Evolutionary conservation across 1,284 basidiomycete species (phyloP), one percentile per base, ranked within the genome.

Genomic region (Gastroboletus turbinatus): DNA sequence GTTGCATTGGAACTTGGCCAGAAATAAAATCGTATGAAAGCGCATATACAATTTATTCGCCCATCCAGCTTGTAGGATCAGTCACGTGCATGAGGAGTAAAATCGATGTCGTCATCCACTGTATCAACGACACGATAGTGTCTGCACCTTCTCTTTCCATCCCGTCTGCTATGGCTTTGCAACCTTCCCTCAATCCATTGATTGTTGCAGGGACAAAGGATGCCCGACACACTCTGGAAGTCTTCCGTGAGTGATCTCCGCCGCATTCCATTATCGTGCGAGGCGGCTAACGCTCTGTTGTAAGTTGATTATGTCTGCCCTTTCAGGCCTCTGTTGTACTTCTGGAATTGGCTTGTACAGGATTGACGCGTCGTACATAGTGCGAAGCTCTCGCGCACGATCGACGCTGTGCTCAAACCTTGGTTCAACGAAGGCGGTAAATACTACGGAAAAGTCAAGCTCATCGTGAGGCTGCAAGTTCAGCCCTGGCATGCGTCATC

Each of bases 261-360:
- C n/a, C 4, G 6, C 32, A 35, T 16, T 4, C 10, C 16, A 39
- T 27, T 19, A 38, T 39, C 35, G n/a, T 17, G 13, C 16, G 0
- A 45, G 36, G 10, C 19, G 5, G 21, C 39, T 59, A 13, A 58
- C 14, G 17, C 33, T n/a, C 7, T 42, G 13, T 48, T 35, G 5
- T 8, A 47, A 90, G 88, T 90, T 72, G 93, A 95, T 74, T 92
- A 90, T 68, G 87, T 93, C 63, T 96, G 94, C 69, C 94, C 94
- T 0, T 96, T 83, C 79, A 89, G 85, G 85, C 83, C 46, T 43
- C 58, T 19, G 35, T 27, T 14, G 3, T 10, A 4, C 7, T 42
- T 46, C 23, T 33, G 4, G 2, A 19, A 16, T 27, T 6, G 7
- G 1, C 63, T 35, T 16, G 16, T 25, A 36, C 2, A 47, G 2